phyloP scores from a whole-genome alignment of 1,284 basidiomycete genomes.

The Cutaneotrichosporon sp. region DNA sequence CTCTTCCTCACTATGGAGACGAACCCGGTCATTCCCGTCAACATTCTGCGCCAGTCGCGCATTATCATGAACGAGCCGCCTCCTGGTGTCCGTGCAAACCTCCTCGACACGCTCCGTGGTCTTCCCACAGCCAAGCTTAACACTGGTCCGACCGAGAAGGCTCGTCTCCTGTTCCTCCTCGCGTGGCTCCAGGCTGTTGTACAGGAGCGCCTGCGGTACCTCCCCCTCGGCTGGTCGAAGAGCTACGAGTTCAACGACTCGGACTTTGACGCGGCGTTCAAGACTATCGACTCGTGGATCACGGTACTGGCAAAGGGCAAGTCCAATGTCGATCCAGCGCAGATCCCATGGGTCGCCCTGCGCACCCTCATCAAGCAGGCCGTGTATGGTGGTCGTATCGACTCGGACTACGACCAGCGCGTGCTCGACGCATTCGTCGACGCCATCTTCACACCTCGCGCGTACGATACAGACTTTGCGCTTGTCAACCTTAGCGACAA shows the following conservation, averaged over 20 bases:
- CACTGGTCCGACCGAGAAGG: conserved; percentile 85
- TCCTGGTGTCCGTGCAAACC: conserved; percentile 89
- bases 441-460: conserved; percentile 71
- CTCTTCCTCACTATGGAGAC: conserved; percentile 96
- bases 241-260: conserved; percentile 97
- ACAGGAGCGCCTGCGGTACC: conserved; percentile 90
- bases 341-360: conserved; percentile 89
- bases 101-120: conserved; percentile 79
- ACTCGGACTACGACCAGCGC: conserved; percentile 88
- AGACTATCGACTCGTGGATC: conserved; percentile 87
- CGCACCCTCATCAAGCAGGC: conserved; percentile 87
- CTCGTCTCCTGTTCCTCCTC: conserved; percentile 85
- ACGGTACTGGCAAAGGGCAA: conserved; percentile 71
- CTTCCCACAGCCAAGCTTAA: conserved; percentile 59
- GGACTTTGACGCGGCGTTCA: conserved; percentile 86
- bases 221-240: conserved; percentile 92
- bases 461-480: conserved; percentile 87
- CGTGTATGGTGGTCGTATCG: conserved; percentile 87
- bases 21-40: conserved; percentile 76
- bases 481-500: conserved; percentile 60
- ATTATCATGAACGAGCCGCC: conserved; percentile 97
- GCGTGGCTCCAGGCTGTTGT: conserved; percentile 97
- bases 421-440: conserved; percentile 90
- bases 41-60: conserved; percentile 88
- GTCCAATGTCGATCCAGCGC: conserved; percentile 81